phyloP scores from a whole-genome alignment of 768 basidiomycete species.

The Xanthoconium purpureum region DNA sequence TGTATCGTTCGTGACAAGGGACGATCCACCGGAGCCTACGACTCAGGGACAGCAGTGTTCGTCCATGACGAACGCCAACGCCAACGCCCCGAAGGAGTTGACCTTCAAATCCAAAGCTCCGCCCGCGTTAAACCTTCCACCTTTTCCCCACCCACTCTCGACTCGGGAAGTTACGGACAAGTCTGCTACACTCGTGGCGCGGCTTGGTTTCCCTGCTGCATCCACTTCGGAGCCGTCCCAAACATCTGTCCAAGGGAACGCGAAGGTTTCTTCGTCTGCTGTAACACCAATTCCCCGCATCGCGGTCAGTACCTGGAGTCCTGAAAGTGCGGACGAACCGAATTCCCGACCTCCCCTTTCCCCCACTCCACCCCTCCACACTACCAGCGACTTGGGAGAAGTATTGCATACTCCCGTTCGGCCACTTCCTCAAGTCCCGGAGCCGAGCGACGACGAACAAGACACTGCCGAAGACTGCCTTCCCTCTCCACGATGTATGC shows the following conservation, averaged over 20 bases:
- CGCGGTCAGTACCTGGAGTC: background rate
- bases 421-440: conserved; percentile 9
- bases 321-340: background rate
- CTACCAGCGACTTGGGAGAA: conserved; percentile 5
- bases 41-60: background rate
- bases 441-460: background rate
- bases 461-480: background rate
- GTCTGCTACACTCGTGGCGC: conserved; percentile 6
- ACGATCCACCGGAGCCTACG: background rate
- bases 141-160: background rate
- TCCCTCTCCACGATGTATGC: background rate
- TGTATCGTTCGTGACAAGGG: background rate
- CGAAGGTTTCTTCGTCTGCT: conserved; percentile 1
- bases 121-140: conserved; percentile 2
- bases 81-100: background rate
- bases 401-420: background rate
- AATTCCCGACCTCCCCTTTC: background rate
- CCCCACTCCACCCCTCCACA: background rate
- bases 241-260: conserved; percentile 7
- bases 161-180: conserved; percentile 6
- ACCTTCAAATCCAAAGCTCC: conserved; percentile 11
- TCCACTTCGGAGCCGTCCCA: background rate
- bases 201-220: conserved; percentile 7
- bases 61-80: background rate
- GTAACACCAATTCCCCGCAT: conserved; percentile 3